A percentile compares a stretch with the other conserved stretches of the same genome.
These are phyloP conservation scores for Quercus phellos DNA, from an alignment of 331 rosid genomes.

Conservation along the genomic window DNA sequence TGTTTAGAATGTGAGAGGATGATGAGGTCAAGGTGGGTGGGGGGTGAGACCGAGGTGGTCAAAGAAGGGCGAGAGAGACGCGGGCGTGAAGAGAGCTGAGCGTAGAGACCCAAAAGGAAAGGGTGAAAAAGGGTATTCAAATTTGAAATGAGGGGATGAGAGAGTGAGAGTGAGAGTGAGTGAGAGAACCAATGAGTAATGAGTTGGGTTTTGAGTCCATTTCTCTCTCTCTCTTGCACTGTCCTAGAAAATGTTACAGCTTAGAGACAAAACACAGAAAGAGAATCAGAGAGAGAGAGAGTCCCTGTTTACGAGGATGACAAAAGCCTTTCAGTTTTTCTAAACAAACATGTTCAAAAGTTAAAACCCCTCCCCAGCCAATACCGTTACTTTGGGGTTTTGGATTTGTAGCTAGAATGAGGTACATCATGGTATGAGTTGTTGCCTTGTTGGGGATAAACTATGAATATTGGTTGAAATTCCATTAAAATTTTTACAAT, in stretches of 20 bases:
- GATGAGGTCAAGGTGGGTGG: constrained; percentile 33
- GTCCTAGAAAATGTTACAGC: constrained; percentile 48
- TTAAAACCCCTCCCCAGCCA: constrained; percentile 1
- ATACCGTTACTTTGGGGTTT: constrained; percentile 20
- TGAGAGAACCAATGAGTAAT: constrained; percentile 29
- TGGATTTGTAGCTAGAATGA: background rate
- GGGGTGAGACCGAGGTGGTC: constrained; percentile 57
- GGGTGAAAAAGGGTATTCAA: constrained; percentile 28
- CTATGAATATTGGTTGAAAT: background rate
- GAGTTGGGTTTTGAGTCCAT: constrained; percentile 36
- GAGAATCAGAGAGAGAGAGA: constrained; percentile 8
- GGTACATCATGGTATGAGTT: constrained; percentile 3
- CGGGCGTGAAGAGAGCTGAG: constrained; percentile 35
- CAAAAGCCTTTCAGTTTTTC: constrained; percentile 27
- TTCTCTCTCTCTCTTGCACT: constrained; percentile 24
- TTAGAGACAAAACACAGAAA: constrained; percentile 33
- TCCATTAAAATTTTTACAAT: too few relatives aligned
- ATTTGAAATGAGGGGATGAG: constrained; percentile 28
- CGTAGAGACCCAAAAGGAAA: constrained; percentile 29
- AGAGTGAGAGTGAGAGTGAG: background rate
- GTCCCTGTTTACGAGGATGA: constrained; percentile 42
- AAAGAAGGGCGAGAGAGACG: constrained; percentile 41
- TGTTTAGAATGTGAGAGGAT: background rate
- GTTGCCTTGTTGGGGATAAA: constrained; percentile 3
- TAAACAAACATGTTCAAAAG: constrained; percentile 11